phyloP scores from a whole-genome alignment of 108 stramenopile species.

The Cyclotella choctawhatcheeana region DNA sequence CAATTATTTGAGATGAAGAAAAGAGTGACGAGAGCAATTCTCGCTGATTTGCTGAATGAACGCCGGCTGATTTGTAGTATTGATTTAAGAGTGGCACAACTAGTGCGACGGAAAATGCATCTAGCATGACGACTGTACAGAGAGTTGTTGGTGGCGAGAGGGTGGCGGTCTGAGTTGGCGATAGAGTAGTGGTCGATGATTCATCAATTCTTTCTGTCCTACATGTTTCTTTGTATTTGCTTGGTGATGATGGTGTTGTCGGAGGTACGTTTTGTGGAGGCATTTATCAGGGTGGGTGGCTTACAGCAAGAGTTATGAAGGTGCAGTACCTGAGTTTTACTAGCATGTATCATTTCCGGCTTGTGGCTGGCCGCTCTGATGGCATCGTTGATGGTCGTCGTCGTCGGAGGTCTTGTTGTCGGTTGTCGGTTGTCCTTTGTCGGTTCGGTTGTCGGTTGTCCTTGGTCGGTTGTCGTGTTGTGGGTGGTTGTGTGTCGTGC shows the following conservation, averaged over 20 bases:
- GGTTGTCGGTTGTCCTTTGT: too few relatives aligned
- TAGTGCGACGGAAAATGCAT: slow-evolving; percentile 86
- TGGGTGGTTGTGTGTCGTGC: too few relatives aligned
- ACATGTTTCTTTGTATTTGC: not conserved
- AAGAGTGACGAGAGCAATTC: slow-evolving; percentile 85
- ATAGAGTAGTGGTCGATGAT: not conserved
- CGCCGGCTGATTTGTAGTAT: slow-evolving; percentile 77
- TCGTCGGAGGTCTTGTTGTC: too few relatives aligned
- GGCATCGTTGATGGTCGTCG: too few relatives aligned
- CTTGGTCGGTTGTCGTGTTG: too few relatives aligned
- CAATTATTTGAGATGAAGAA: slow-evolving; percentile 87
- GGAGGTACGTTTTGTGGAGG: slow-evolving; percentile 2
- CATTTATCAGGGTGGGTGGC: too few relatives aligned
- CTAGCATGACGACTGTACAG: slow-evolving; percentile 72
- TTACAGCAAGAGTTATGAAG: not conserved
- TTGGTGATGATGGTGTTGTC: not conserved
- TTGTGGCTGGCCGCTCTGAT: too few relatives aligned
- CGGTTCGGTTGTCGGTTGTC: too few relatives aligned
- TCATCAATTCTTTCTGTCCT: not conserved
- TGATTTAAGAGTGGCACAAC: slow-evolving; percentile 89
- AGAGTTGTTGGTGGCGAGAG: slow-evolving; percentile 26
- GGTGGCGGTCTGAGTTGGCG: not conserved
- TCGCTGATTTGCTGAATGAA: slow-evolving; percentile 71
- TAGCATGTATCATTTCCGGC: too few relatives aligned
- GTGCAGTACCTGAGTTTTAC: too few relatives aligned